Evolutionary conservation across 441 rosid species (phyloP), one percentile per base, ranked within the genome.

Genomic region (Manihot esculenta): DNA sequence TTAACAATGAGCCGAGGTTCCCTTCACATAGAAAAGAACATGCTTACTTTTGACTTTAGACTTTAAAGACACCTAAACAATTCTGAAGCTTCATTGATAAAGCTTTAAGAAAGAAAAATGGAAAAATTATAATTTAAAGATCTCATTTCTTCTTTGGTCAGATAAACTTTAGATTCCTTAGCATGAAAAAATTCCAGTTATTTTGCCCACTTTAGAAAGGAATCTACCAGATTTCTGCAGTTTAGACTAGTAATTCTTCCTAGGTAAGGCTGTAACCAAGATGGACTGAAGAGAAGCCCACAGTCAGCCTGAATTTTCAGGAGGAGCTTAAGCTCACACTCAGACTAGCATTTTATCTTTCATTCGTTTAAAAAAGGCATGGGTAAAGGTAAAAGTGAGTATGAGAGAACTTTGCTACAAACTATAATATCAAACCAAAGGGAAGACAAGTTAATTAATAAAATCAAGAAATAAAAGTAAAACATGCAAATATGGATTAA

Each of bases 401-500:
- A 21, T 0, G 30, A 14, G 0, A 45, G 67, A 35, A 2, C 49
- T 26, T 45, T 72, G 54, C n/a, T 26, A 21, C 58, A 53, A 70
- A 66, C 50, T 57, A 50, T 67, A 49, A 26, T 10, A 14, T 61
- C 26, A 53, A 30, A 68, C 59, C 26, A 53, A 41, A 68, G 49
- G 35, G 11, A 53, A 47, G n/a, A 68, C 54, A 58, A 71, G 47
- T n/a, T n/a, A 24, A 23, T 30, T 35, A 6, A 35, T 9, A 49
- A 45, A 44, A 35, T 47, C 17, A 27, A 26, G 1, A 35, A 47
- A 73, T 33, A 35, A 55, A 35, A 69, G 8, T 30, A 21, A 13
- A 67, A 45, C 57, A 71, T 71, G 12, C 44, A 27, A 67, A 65
- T 51, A 64, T 27, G 20, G 35, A 54, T 53, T 50, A 27, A 30